Conservation (phyloP, 495 filamentous ascomycete genomes). For the Halenospora varia region DNA sequence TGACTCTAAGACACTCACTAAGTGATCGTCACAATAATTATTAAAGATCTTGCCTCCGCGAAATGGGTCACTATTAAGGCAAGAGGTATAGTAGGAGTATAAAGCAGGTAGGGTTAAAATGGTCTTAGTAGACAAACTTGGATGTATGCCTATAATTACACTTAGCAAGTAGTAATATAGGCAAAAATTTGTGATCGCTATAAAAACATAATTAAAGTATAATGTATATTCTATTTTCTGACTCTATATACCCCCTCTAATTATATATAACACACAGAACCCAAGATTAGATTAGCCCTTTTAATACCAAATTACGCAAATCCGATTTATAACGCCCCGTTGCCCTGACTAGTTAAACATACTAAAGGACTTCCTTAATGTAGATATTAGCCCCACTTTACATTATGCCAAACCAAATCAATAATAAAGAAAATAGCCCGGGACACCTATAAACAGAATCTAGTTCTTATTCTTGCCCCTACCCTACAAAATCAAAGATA, state of each 20-base stretch:
- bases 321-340: background rate
- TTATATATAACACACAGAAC: slow-evolving; percentile 4
- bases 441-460: slow-evolving; percentile 3
- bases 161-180: no score
- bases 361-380: slow-evolving; percentile 1
- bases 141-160: no score
- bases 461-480: background rate
- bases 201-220: background rate
- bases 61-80: no score
- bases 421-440: background rate
- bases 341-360: slow-evolving; percentile 3
- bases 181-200: no score
- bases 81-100: no score
- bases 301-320: background rate
- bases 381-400: no score
- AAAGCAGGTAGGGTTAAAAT: no score
- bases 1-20: no score
- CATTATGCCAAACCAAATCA: background rate
- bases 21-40: no score
- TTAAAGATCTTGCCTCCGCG: no score
- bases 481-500: slow-evolving; percentile 4
- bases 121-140: no score
- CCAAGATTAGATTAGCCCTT: background rate
- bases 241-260: slow-evolving; percentile 1
- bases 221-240: background rate